These are phyloP conservation scores for Phytophthora crassamura DNA, from an alignment of 352 stramenopile genomes.

Conservation along the genomic window DNA sequence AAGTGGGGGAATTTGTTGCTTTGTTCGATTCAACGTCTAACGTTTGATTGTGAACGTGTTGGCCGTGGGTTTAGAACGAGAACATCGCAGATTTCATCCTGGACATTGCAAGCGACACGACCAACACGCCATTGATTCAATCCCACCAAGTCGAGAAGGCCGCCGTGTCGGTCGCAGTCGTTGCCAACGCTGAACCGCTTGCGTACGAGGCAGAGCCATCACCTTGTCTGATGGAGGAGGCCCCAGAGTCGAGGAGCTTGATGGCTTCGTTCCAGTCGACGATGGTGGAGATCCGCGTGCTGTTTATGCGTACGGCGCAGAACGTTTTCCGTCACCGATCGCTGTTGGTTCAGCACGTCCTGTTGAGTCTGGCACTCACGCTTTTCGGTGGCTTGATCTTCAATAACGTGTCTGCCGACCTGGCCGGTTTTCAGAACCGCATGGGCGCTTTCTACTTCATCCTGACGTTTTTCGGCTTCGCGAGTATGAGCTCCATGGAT, in stretches of 20 bases:
- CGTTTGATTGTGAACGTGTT: too few species aligned
- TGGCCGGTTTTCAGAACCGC: conserved; percentile 82
- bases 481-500: conserved; percentile 81
- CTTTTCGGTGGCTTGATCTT: conserved; percentile 74
- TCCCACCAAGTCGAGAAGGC: conserved; percentile 30
- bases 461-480: conserved; percentile 80
- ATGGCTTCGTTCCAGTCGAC: conserved; percentile 42
- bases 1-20: conserved; percentile 7
- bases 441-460: conserved; percentile 83
- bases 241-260: conserved; percentile 45
- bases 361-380: conserved; percentile 54
- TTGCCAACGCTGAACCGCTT: neutral
- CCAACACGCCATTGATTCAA: conserved; percentile 62
- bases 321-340: conserved; percentile 74
- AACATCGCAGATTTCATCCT: conserved; percentile 82
- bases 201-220: conserved; percentile 40
- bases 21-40: neutral
- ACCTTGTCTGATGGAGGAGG: conserved; percentile 62
- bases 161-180: conserved; percentile 18
- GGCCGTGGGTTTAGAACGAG: conserved; percentile 41
- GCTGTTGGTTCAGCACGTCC: conserved; percentile 64
- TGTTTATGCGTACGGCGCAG: conserved; percentile 64
- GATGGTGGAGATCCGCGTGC: conserved; percentile 62
- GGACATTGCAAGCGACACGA: conserved; percentile 61
- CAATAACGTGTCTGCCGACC: conserved; percentile 74